These are phyloP conservation scores for Tolypocladium tundrense DNA, from an alignment of 2,329 filamentous ascomycete genomes.

Conservation along the genomic window DNA sequence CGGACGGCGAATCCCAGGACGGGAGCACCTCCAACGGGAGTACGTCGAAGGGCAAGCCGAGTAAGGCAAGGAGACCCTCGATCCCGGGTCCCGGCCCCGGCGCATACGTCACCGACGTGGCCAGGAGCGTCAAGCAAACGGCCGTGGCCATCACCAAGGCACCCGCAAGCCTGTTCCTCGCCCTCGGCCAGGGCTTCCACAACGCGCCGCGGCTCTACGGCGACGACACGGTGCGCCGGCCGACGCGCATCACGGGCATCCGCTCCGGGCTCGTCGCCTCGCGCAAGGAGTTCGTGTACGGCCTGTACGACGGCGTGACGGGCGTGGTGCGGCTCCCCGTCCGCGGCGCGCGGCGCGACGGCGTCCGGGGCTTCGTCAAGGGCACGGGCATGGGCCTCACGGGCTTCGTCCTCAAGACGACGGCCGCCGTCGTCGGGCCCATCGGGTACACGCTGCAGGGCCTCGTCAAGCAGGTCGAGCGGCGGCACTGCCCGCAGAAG, in stretches of 20 bases:
- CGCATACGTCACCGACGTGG: slow-evolving; percentile 39
- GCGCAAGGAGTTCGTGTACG: slow-evolving; percentile 49
- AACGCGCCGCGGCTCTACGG: slow-evolving; percentile 62
- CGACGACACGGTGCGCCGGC: slow-evolving; percentile 56
- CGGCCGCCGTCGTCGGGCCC: slow-evolving; percentile 50
- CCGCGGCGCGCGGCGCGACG: slow-evolving; percentile 44
- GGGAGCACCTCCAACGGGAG: background rate
- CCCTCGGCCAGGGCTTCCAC: slow-evolving; percentile 58
- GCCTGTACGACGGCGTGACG: slow-evolving; percentile 55
- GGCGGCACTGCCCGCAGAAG: slow-evolving; percentile 39
- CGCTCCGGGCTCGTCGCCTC: slow-evolving; percentile 53
- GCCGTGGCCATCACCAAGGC: slow-evolving; percentile 41
- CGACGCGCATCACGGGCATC: slow-evolving; percentile 54
- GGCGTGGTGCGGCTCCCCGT: slow-evolving; percentile 51
- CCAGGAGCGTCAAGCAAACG: slow-evolving; percentile 39
- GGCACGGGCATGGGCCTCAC: slow-evolving; percentile 54
- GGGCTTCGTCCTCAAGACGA: slow-evolving; percentile 54
- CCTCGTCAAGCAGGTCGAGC: slow-evolving; percentile 47
- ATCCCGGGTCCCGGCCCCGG: slow-evolving; percentile 2
- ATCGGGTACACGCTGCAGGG: slow-evolving; percentile 56
- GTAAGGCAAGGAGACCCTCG: slow-evolving; percentile 3
- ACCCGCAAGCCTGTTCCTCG: slow-evolving; percentile 51
- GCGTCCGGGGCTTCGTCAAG: slow-evolving; percentile 33
- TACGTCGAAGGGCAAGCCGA: background rate
- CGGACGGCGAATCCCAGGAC: background rate